Conservation (phyloP, 2,329 filamentous ascomycete species). For the Arachnomyces sp. region DNA sequence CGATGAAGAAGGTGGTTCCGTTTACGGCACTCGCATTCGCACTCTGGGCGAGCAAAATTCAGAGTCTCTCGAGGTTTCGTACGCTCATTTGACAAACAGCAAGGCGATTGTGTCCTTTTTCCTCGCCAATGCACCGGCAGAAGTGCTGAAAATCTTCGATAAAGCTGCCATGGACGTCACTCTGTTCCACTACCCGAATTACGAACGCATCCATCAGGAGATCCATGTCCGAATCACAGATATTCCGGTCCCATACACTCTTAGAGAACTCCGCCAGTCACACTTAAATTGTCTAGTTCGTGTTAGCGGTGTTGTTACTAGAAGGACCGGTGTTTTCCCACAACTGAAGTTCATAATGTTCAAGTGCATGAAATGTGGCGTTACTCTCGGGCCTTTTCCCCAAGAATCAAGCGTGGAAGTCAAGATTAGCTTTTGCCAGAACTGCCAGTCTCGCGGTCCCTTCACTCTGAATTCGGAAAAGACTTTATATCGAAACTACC, state of each 20-base stretch:
- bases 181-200: constrained; percentile 91
- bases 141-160: constrained; percentile 93
- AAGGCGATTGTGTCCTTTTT: constrained; percentile 96
- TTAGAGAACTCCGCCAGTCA: constrained; percentile 87
- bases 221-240: constrained; percentile 97
- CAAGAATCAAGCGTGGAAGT: constrained; percentile 96
- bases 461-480: constrained; percentile 96
- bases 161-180: constrained; percentile 95
- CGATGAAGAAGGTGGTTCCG: constrained; percentile 78
- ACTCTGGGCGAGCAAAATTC: constrained; percentile 97
- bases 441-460: constrained; percentile 88
- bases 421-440: constrained; percentile 92
- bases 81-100: constrained; percentile 79
- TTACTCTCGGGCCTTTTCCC: constrained; percentile 89
- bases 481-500: constrained; percentile 97
- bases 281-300: constrained; percentile 94
- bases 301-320: constrained; percentile 90
- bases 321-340: constrained; percentile 89
- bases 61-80: constrained; percentile 92
- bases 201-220: constrained; percentile 93
- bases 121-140: constrained; percentile 87
- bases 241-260: constrained; percentile 86
- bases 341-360: constrained; percentile 99
- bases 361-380: constrained; percentile 86
- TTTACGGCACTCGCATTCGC: constrained; percentile 89